Percentiles rank a stretch among this genome's conserved stretches.
Conservation (phyloP, 306 rosid genomes). For the Rosa persica region DNA sequence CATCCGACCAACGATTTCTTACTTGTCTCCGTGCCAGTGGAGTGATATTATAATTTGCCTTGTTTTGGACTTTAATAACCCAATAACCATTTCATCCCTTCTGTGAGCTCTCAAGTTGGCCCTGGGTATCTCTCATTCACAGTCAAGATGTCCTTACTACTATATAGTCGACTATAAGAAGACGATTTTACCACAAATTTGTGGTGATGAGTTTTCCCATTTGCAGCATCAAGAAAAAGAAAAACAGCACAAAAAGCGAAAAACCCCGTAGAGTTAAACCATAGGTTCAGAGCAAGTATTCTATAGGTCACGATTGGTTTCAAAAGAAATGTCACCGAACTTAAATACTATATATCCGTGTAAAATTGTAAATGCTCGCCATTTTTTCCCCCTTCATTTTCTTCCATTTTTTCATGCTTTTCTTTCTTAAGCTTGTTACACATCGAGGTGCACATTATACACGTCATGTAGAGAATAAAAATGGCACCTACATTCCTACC, state of each 20-base stretch:
- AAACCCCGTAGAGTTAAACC: neutral
- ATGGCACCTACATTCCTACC: too few species aligned
- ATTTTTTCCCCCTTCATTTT: neutral
- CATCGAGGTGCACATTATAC: too few species aligned
- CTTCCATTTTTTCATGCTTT: neutral
- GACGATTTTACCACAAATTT: constrained; percentile 34
- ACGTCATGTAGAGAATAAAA: too few species aligned
- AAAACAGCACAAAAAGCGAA: neutral
- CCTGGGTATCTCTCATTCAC: constrained; percentile 63
- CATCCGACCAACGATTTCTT: constrained; percentile 67
- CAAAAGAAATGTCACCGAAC: neutral
- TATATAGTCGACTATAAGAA: constrained; percentile 48
- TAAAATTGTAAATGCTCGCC: neutral
- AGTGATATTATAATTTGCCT: constrained; percentile 49
- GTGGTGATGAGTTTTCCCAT: constrained; percentile 11
- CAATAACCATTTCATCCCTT: constrained; percentile 52
- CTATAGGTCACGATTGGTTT: neutral
- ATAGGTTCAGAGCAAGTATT: constrained; percentile 1
- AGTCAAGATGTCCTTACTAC: constrained; percentile 53
- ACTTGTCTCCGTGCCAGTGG: constrained; percentile 67
- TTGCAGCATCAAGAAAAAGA: neutral
- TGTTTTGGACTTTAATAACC: constrained; percentile 48
- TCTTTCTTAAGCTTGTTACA: too few species aligned
- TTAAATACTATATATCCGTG: neutral
- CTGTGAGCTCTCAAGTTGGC: constrained; percentile 46